phyloP scores from a whole-genome alignment of 306 rosid genomes.

The Dicorynia guianensis region DNA sequence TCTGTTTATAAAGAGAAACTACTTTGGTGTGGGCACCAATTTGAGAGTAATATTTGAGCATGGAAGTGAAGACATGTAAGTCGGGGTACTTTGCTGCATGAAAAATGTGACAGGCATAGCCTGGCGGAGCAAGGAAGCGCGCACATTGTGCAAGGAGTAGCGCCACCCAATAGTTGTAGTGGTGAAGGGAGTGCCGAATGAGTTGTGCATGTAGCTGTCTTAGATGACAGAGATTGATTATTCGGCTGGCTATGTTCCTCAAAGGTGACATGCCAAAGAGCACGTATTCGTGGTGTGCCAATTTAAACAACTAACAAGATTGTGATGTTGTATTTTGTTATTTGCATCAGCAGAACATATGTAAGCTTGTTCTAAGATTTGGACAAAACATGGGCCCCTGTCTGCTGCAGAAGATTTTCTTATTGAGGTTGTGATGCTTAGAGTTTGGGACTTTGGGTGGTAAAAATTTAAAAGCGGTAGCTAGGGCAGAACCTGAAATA shows the following conservation, averaged over 20 bases:
- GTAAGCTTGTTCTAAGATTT: no score
- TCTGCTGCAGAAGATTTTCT: no score
- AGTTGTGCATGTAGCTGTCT: slow-evolving; percentile 66
- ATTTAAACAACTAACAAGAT: not conserved
- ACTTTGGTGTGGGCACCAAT: slow-evolving; percentile 38
- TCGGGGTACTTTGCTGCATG: slow-evolving; percentile 47
- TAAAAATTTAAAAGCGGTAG: no score
- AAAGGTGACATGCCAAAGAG: slow-evolving; percentile 36
- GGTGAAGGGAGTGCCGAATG: slow-evolving; percentile 52
- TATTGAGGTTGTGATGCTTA: no score
- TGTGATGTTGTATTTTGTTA: not conserved
- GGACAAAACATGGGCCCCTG: no score
- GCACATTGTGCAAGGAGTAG: slow-evolving; percentile 61
- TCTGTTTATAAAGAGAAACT: slow-evolving; percentile 49
- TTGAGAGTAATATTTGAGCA: slow-evolving; percentile 63
- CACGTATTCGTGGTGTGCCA: not conserved
- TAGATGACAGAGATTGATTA: slow-evolving; percentile 43
- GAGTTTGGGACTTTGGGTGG: no score
- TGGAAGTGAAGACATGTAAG: slow-evolving; percentile 52
- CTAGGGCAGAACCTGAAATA: no score
- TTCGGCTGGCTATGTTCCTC: slow-evolving; percentile 38
- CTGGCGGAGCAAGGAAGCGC: slow-evolving; percentile 60
- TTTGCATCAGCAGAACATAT: no score
- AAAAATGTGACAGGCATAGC: slow-evolving; percentile 44
- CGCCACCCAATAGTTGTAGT: slow-evolving; percentile 56